Evolutionary conservation across 768 basidiomycete genomes (phyloP).

Genomic region (Naganishia onofrii): DNA sequence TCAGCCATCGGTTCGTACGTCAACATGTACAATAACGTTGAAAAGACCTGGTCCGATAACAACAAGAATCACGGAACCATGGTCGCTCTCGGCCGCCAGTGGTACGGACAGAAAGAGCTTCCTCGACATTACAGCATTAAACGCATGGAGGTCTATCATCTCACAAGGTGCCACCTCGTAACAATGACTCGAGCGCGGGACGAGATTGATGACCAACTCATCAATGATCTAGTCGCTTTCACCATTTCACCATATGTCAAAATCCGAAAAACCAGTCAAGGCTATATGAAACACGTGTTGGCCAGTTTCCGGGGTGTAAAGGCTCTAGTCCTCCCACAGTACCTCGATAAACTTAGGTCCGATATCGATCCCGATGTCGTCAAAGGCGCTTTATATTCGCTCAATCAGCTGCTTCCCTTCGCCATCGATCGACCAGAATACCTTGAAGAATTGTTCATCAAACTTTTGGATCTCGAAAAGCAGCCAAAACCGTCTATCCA

Average conservation of each 20-base stretch:
- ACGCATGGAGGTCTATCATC: conserved; percentile 32
- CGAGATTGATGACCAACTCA: conserved; percentile 53
- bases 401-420: conserved; percentile 60
- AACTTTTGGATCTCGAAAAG: conserved; percentile 15
- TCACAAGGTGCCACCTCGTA: conserved; percentile 13
- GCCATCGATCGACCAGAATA: conserved; percentile 24
- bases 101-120: conserved; percentile 24
- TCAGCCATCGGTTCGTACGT: conserved; percentile 47
- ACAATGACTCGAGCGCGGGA: conserved; percentile 39
- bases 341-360: conserved; percentile 55
- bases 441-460: conserved; percentile 10
- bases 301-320: conserved; percentile 52
- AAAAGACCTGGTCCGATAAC: conserved; percentile 39
- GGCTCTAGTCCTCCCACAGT: conserved; percentile 49
- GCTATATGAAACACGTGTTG: conserved; percentile 17
- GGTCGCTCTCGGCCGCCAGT: conserved; percentile 9
- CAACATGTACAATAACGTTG: conserved; percentile 44
- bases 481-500: conserved; percentile 18
- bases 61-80: conserved; percentile 18
- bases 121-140: conserved; percentile 22
- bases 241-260: conserved; percentile 52
- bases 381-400: conserved; percentile 83
- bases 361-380: conserved; percentile 82
- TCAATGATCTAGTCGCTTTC: conserved; percentile 53
- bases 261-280: conserved; percentile 31